Conservation (phyloP, 139 green algal genomes). For the Desmodesmus armatus region DNA sequence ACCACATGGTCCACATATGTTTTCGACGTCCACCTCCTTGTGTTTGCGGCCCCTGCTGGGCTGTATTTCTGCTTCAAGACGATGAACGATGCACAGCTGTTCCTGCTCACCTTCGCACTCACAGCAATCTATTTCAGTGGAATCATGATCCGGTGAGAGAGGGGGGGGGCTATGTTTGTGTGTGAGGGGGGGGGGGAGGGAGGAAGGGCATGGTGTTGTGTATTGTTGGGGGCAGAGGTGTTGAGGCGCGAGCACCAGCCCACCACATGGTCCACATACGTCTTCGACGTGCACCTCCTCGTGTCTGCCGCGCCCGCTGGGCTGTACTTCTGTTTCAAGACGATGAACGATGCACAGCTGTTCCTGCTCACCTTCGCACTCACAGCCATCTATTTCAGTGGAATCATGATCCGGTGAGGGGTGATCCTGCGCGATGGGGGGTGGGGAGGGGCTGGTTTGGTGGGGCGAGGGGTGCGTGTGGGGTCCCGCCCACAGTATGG, state of each 20-base stretch:
- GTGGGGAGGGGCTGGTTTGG: no score
- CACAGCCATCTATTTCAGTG: conserved; percentile 89
- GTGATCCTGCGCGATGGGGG: no score
- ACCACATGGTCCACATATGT: conserved; percentile 95
- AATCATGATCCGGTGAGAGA: conserved; percentile 87
- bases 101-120: conserved; percentile 92
- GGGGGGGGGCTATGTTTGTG: no score
- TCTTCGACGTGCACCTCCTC: conserved; percentile 80
- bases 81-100: conserved; percentile 83
- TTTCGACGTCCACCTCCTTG: conserved; percentile 75
- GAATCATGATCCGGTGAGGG: not conserved
- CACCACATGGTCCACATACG: conserved; percentile 92
- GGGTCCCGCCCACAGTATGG: conserved; percentile 95
- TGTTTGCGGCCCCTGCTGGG: conserved; percentile 62
- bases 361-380: conserved; percentile 64
- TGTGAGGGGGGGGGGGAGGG: no score
- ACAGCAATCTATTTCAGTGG: conserved; percentile 96
- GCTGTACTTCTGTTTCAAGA: conserved; percentile 86
- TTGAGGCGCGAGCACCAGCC: conserved; percentile 91
- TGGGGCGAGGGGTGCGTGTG: no score
- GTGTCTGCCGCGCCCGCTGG: conserved; percentile 62
- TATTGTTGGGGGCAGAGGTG: not conserved
- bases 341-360: conserved; percentile 59
- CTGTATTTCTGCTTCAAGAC: conserved; percentile 85
- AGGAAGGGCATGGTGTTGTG: not conserved